Evolutionary conservation across 2,329 filamentous ascomycete genomes (phyloP).

Genomic region (Ophiostoma populinum): DNA sequence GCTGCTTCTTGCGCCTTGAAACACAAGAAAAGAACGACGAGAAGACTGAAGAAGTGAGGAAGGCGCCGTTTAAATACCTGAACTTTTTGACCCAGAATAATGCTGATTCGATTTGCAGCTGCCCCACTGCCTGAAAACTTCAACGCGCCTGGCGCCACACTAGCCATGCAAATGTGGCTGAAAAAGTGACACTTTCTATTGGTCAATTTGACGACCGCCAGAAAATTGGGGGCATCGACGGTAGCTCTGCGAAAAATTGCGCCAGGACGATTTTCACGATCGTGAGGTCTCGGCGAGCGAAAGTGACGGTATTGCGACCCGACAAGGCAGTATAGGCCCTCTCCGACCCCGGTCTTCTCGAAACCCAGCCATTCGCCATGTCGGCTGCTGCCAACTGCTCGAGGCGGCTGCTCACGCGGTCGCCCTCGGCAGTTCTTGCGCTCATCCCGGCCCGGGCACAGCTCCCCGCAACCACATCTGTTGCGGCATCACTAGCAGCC

Average conservation of each 20-base stretch:
- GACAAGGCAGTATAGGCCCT: too few species aligned
- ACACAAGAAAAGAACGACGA: not conserved
- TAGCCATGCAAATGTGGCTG: not conserved
- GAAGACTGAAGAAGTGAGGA: constrained; percentile 1
- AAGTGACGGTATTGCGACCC: too few species aligned
- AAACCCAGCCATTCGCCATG: constrained; percentile 2
- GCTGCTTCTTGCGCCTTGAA: too few species aligned
- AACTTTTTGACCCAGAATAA: not conserved
- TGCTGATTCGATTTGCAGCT: too few species aligned
- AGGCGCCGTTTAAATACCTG: constrained; percentile 5
- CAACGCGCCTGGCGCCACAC: constrained; percentile 1
- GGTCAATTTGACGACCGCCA: not conserved
- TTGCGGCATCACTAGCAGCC: not conserved
- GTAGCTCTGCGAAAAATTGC: constrained; percentile 2
- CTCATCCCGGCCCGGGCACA: constrained; percentile 4
- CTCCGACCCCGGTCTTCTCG: not conserved
- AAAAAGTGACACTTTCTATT: not conserved
- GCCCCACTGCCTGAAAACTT: not conserved
- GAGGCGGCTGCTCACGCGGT: constrained; percentile 7
- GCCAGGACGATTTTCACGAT: too few species aligned
- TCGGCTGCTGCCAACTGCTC: constrained; percentile 8
- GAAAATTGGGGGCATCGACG: constrained; percentile 4
- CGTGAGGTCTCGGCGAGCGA: too few species aligned
- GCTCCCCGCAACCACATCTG: not conserved
- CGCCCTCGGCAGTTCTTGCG: constrained; percentile 5